Evolutionary conservation across 208 protist species (phyloP).

Genomic region (Trichomonas gallinae): DNA sequence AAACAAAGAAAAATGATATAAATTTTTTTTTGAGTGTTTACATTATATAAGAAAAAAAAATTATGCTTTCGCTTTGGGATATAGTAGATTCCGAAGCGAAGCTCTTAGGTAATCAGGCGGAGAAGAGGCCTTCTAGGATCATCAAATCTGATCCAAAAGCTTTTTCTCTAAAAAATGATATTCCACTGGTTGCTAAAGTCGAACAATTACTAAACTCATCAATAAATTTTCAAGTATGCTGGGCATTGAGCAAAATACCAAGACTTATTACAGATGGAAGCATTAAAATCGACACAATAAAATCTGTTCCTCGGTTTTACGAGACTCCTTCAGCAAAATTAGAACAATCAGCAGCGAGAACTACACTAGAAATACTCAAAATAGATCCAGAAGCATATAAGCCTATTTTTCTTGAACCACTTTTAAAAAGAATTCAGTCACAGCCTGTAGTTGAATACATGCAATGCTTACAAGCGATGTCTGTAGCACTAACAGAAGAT

Average conservation of each 20-base stretch:
- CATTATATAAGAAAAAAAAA: no score
- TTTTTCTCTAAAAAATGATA: neutral
- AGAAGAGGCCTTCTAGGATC: neutral
- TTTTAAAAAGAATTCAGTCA: neutral
- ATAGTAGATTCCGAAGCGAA: neutral
- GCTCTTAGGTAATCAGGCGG: neutral
- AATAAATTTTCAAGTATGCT: neutral
- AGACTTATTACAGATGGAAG: neutral
- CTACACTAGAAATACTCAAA: neutral
- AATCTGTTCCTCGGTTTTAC: neutral
- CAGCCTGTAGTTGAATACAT: neutral
- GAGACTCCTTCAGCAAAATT: neutral
- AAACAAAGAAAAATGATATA: no score
- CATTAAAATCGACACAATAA: neutral
- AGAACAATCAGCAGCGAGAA: neutral
- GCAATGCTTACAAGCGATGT: neutral
- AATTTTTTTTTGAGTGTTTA: neutral
- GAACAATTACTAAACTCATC: neutral
- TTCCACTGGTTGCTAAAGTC: neutral
- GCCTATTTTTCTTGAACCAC: neutral
- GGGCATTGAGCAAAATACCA: neutral
- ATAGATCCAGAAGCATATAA: neutral
- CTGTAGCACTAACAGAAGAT: neutral
- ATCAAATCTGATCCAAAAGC: neutral
- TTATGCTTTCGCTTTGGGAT: neutral